A percentile compares a stretch with the other conserved stretches of the same genome.
Conservation (phyloP, 345 rosid genomes). For the Diplotaxis tenuifolia region DNA sequence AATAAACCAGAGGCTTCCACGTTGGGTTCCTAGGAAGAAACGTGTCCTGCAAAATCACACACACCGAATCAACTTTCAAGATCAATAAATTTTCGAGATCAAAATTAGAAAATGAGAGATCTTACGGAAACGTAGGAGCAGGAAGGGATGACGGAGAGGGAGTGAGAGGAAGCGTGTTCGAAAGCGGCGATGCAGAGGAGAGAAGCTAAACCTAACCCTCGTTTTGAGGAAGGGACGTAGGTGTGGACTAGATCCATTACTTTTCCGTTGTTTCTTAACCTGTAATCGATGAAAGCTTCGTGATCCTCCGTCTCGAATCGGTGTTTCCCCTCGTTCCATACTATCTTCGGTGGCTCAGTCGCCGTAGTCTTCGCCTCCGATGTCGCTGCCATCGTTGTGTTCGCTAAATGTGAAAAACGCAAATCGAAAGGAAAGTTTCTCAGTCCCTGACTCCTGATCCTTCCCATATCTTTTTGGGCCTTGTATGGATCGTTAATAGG, state of each 20-base stretch:
- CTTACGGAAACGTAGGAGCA: conserved; percentile 83
- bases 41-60: conserved; percentile 54
- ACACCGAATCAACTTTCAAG: background rate
- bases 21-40: conserved; percentile 67
- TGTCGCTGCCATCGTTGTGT: conserved; percentile 25
- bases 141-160: conserved; percentile 65
- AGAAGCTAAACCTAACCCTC: conserved; percentile 86
- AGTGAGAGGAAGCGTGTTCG: conserved; percentile 62
- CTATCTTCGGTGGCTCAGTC: conserved; percentile 50
- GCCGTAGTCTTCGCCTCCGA: conserved; percentile 9
- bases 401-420: background rate
- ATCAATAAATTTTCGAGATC: background rate
- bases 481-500: conserved; percentile 12
- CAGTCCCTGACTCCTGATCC: background rate
- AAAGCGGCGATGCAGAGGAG: conserved; percentile 78
- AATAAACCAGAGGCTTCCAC: conserved; percentile 54
- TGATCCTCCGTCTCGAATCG: conserved; percentile 91
- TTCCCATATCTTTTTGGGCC: background rate
- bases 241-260: conserved; percentile 81
- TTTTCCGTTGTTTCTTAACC: conserved; percentile 46
- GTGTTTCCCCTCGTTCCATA: conserved; percentile 50
- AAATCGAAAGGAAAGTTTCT: background rate
- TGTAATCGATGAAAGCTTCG: conserved; percentile 70
- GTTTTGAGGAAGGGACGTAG: conserved; percentile 70
- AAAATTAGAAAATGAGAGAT: background rate